These are phyloP conservation scores for Pleurozium schreberi DNA, from an alignment of 225 moss, liverwort and hornwort genomes.

Conservation along the genomic window DNA sequence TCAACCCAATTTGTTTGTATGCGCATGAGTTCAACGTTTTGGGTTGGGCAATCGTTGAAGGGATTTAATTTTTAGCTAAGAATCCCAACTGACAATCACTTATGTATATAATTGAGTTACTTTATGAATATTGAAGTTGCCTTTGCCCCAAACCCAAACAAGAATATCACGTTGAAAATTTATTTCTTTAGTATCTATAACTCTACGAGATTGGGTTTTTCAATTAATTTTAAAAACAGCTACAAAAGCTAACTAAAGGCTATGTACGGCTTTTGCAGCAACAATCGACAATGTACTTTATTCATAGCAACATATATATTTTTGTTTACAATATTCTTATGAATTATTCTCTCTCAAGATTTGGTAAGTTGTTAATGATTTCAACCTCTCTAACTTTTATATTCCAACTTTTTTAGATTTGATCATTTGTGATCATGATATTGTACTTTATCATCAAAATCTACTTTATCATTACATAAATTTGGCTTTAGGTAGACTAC, in stretches of 20 bases:
- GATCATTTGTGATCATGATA: not conserved
- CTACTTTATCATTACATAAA: not conserved
- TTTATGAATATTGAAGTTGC: not conserved
- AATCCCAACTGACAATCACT: not conserved
- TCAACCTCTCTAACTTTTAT: not conserved
- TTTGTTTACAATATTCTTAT: not conserved
- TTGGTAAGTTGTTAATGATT: not conserved
- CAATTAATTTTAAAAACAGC: not conserved
- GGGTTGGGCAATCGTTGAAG: fast-evolving
- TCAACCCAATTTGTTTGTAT: not conserved
- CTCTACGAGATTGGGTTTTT: fast-evolving
- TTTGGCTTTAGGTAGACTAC: not conserved
- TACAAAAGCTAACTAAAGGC: too few relatives aligned
- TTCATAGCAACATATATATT: fast-evolving
- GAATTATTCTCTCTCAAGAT: not conserved
- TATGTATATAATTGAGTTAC: not conserved
- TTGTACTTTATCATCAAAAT: not conserved
- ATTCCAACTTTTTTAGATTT: not conserved
- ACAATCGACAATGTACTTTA: not conserved
- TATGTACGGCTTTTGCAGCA: fast-evolving
- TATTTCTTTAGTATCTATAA: not conserved
- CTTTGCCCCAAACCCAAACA: not conserved
- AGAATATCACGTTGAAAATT: too few relatives aligned
- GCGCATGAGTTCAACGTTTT: not conserved
- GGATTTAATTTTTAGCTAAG: too few relatives aligned